Base-by-base conservation (phyloP, 2,329 filamentous ascomycete genomes). In the Fonsecaea monophora region DNA sequence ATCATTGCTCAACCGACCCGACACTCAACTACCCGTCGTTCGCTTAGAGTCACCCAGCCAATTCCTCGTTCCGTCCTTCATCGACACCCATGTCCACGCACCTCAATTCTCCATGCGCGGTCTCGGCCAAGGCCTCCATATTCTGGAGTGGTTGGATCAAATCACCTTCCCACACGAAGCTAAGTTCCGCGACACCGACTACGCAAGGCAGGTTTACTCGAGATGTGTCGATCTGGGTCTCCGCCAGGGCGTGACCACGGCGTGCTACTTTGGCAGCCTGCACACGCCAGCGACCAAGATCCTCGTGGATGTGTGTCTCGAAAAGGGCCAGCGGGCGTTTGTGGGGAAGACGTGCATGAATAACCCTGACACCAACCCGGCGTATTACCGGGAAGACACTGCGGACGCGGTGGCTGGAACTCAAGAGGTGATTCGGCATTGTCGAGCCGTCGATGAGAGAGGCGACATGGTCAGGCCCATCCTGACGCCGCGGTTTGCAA, bases 1-100 rank as follows among this genome's bases (percentile, higher is more conserved):
- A 3, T 18, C 7, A 8, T 55, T 45, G 66, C 62, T 21, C 38
- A 42, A 45, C 45, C 45, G 40, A 37, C 62, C 62, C 6, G 38
- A 25, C 4, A 15, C 30, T 15, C 3, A 12, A 3, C 35, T 62
- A 3, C 32, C 35, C 37, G 60, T 55, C 25, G 37, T 64, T n/a
- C 53, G 37, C 34, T 21, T 65, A n/a, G 32, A 62, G 13, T 32
- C 45, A 10, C 77, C 74, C 7, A 81, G 80, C 45, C 77, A 85
- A 54, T 87, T 89, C 71, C 75, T 88, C 56, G 82, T 87, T 64
- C 86, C 87, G 0, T 86, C 86, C 53, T 85, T 88, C 71, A 79
- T 90, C 61, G 88, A 90, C 77, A 90, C 87, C 1, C 89, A 90
- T 75, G 89, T 89, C 67, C 89, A 91, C 72, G 88, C 89, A 0